These are phyloP conservation scores for Boletales sp. DNA, from an alignment of 768 basidiomycete genomes.

Conservation along the genomic window DNA sequence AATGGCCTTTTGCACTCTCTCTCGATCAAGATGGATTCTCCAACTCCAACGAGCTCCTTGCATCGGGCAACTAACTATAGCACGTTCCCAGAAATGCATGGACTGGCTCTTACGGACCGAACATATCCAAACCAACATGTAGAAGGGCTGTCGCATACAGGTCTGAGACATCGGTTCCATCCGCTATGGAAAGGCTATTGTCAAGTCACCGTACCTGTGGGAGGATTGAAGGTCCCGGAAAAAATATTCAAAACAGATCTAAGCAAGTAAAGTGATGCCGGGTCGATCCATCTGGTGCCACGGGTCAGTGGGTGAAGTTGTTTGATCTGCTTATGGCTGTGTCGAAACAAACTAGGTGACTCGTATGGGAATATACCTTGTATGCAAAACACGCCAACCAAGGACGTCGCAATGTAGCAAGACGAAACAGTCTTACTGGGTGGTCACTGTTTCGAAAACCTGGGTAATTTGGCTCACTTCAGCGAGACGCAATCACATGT, in stretches of 20 bases:
- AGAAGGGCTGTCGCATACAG: slow-evolving; percentile 25
- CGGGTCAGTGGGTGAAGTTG: neutral
- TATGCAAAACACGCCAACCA: neutral
- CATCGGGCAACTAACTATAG: slow-evolving; percentile 26
- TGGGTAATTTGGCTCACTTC: slow-evolving; percentile 2
- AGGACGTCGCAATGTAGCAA: neutral
- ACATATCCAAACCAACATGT: slow-evolving; percentile 21
- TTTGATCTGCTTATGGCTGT: too few species aligned
- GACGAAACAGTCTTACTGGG: neutral
- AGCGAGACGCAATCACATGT: neutral
- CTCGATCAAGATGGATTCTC: slow-evolving; percentile 29
- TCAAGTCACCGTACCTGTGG: slow-evolving; percentile 18
- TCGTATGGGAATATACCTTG: neutral
- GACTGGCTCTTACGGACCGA: slow-evolving; percentile 30
- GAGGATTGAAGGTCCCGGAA: slow-evolving; percentile 12
- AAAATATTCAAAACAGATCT: slow-evolving; percentile 2
- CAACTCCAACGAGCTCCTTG: slow-evolving; percentile 35
- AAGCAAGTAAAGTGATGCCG: slow-evolving; percentile 5
- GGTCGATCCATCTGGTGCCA: slow-evolving; percentile 1
- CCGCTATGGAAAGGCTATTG: slow-evolving; percentile 17
- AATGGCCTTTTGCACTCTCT: slow-evolving; percentile 29
- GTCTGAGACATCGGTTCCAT: slow-evolving; percentile 26
- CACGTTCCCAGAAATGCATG: slow-evolving; percentile 40
- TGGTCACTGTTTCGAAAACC: neutral
- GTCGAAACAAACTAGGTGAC: too few species aligned